A percentile compares a stretch with the other conserved stretches of the same genome.
These are phyloP conservation scores for Helminthosporium solani DNA, from an alignment of 2,329 filamentous ascomycete species.

Conservation along the genomic window DNA sequence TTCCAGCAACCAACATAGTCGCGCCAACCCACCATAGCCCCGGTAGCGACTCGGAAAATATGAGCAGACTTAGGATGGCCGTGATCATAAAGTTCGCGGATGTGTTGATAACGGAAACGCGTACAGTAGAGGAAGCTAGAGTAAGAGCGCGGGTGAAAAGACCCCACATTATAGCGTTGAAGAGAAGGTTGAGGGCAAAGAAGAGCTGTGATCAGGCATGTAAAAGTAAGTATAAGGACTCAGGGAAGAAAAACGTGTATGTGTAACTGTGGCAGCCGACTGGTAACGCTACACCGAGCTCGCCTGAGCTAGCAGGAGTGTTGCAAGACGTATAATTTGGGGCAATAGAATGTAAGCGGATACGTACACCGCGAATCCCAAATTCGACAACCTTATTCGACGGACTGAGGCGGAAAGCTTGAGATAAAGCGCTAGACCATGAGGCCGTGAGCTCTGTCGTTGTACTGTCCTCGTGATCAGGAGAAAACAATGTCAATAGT, in stretches of 20 bases:
- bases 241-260: no score
- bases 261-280: no score
- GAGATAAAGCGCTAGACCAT: slow-evolving; percentile 53
- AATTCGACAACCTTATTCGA: slow-evolving; percentile 52
- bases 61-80: slow-evolving; percentile 66
- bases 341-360: background rate
- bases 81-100: slow-evolving; percentile 80
- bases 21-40: slow-evolving; percentile 77
- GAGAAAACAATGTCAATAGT: background rate
- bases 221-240: no score
- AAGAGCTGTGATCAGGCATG: slow-evolving; percentile 56
- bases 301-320: no score
- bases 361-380: slow-evolving; percentile 53
- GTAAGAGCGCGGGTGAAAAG: slow-evolving; percentile 79
- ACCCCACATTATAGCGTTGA: slow-evolving; percentile 82
- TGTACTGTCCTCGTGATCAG: slow-evolving; percentile 47
- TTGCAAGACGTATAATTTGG: no score
- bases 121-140: slow-evolving; percentile 70
- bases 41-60: slow-evolving; percentile 72
- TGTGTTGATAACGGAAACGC: slow-evolving; percentile 80
- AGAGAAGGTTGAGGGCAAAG: slow-evolving; percentile 71
- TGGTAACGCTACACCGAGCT: no score
- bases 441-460: slow-evolving; percentile 60
- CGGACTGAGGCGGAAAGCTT: slow-evolving; percentile 48
- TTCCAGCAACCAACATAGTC: slow-evolving; percentile 69